Evolutionary conservation across 129 eudicot genomes (phyloP).

Genomic region (Centaurea solstitialis): DNA sequence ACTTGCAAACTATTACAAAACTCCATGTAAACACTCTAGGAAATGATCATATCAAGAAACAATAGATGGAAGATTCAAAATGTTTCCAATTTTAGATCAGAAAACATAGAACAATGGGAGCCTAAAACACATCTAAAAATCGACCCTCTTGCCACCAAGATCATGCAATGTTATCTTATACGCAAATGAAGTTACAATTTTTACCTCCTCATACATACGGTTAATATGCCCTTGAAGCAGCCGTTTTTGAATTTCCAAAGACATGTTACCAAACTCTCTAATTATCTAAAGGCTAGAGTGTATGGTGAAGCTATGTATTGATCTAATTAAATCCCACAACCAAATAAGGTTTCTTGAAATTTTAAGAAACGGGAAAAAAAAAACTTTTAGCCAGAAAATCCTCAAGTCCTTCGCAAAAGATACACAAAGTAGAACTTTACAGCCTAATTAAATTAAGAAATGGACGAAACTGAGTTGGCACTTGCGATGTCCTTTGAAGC

Average conservation of each 20-base stretch:
- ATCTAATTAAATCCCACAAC: neutral
- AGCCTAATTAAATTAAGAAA: neutral
- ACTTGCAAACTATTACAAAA: neutral
- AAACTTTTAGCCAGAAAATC: neutral
- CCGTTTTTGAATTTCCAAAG: neutral
- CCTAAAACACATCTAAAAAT: neutral
- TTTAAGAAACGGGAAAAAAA: neutral
- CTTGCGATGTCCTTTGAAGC: neutral
- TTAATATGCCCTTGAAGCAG: constrained; percentile 16
- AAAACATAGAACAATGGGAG: neutral
- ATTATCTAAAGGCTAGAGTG: neutral
- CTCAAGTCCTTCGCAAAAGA: neutral
- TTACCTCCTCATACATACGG: constrained; percentile 22
- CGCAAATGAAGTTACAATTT: neutral
- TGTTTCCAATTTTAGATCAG: neutral
- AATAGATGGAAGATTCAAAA: neutral
- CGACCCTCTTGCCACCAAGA: neutral
- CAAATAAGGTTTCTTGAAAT: neutral
- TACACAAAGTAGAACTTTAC: neutral
- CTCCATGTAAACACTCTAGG: neutral
- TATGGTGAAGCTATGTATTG: neutral
- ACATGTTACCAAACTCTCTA: constrained; percentile 7
- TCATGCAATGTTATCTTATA: neutral
- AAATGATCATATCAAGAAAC: neutral
- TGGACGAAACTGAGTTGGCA: neutral